Percentiles rank a stretch among this genome's conserved stretches.
Conservation (phyloP, 1,139 yeast species). For the Geotrichum europaeum region DNA sequence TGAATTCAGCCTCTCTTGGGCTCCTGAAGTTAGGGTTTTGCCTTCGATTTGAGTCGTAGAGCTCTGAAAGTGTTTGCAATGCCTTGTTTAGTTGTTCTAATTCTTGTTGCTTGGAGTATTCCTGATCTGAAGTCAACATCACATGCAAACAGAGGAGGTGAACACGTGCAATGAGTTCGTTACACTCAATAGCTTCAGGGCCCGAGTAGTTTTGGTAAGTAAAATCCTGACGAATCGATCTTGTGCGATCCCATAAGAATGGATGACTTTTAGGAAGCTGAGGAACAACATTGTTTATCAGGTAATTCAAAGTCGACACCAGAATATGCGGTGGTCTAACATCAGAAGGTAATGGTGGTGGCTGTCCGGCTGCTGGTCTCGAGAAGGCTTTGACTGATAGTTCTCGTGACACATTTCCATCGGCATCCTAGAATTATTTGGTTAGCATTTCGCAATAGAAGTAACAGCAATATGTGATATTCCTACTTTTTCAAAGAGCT, state of each 20-base stretch:
- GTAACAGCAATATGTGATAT: background rate
- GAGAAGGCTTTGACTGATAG: constrained; percentile 89
- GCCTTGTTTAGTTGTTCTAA: constrained; percentile 91
- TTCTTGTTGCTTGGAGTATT: constrained; percentile 91
- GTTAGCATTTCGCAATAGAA: background rate
- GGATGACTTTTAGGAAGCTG: constrained; percentile 80
- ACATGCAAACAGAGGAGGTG: constrained; percentile 78
- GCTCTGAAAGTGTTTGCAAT: constrained; percentile 79
- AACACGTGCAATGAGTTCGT: constrained; percentile 84
- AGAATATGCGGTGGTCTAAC: constrained; percentile 87
- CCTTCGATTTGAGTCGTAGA: constrained; percentile 73
- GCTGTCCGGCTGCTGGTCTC: constrained; percentile 97
- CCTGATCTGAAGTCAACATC: constrained; percentile 70
- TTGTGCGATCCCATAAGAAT: constrained; percentile 97
- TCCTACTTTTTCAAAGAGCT: constrained; percentile 63
- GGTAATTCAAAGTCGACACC: constrained; percentile 57
- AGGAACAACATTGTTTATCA: constrained; percentile 57
- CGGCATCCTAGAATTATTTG: constrained; percentile 21
- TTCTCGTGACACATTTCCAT: constrained; percentile 56
- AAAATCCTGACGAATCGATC: constrained; percentile 95
- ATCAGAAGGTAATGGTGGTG: constrained; percentile 95
- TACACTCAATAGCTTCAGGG: constrained; percentile 88
- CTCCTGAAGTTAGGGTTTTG: constrained; percentile 45
- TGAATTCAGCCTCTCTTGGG: constrained; percentile 88
- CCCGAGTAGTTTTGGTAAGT: constrained; percentile 93